Conservation (phyloP, 2,329 filamentous ascomycete genomes). For the Cladophialophora psammophila region DNA sequence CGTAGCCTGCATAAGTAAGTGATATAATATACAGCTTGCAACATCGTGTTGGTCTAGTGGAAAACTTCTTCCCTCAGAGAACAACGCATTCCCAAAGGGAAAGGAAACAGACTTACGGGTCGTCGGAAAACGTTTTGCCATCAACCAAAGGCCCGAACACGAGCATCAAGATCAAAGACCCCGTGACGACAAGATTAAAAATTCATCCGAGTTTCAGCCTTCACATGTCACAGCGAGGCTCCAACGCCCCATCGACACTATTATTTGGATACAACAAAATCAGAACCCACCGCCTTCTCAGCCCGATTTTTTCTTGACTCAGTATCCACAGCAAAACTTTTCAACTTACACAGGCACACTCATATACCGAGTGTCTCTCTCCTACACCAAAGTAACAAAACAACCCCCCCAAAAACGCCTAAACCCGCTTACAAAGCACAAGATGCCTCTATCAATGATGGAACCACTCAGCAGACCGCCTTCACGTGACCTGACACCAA, state of each 20-base stretch:
- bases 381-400: not conserved
- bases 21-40: slow-evolving; percentile 30
- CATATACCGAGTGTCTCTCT: slow-evolving; percentile 7
- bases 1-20: slow-evolving; percentile 4
- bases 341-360: slow-evolving; percentile 16
- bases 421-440: slow-evolving; percentile 5
- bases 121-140: slow-evolving; percentile 28
- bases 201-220: slow-evolving; percentile 26
- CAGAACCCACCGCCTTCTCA: slow-evolving; percentile 18
- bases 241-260: not conserved
- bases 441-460: slow-evolving; percentile 36
- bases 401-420: not conserved
- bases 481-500: slow-evolving; percentile 33
- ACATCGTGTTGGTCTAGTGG: slow-evolving; percentile 6
- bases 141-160: slow-evolving; percentile 6
- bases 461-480: slow-evolving; percentile 34
- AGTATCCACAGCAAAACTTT: slow-evolving; percentile 24
- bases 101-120: not conserved
- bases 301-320: slow-evolving; percentile 18
- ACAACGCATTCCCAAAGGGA: not conserved
- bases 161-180: not conserved
- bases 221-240: slow-evolving; percentile 26
- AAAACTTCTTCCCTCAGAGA: slow-evolving; percentile 4
- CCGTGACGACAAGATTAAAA: slow-evolving; percentile 23
- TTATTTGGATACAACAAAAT: slow-evolving; percentile 18